phyloP scores from a whole-genome alignment of 148 eudicot genomes.

The Pouteria glomerata region DNA sequence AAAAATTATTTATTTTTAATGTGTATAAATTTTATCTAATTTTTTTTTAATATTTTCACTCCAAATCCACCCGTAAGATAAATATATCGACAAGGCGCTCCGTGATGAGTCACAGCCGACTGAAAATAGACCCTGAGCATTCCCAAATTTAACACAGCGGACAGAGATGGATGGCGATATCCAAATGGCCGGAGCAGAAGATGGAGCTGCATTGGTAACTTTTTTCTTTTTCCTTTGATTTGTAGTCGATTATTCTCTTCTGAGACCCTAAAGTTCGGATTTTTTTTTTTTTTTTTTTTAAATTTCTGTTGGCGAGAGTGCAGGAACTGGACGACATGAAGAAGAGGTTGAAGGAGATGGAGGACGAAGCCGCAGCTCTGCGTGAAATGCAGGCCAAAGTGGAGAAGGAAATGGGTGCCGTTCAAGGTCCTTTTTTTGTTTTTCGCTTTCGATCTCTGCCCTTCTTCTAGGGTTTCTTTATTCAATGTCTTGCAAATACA shows the following conservation, averaged over 20 bases:
- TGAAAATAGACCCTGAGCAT: too few species aligned
- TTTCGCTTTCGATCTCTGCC: too few species aligned
- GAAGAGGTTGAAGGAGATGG: constrained; percentile 64
- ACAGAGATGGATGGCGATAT: constrained; percentile 16
- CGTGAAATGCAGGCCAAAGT: constrained; percentile 72
- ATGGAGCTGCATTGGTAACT: constrained; percentile 26
- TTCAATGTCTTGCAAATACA: too few species aligned
- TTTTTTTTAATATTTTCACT: too few species aligned
- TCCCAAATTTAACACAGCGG: too few species aligned
- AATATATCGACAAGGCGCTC: too few species aligned
- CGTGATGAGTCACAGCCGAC: too few species aligned
- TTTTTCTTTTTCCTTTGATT: constrained; percentile 5
- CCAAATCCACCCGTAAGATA: too few species aligned
- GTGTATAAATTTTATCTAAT: too few species aligned
- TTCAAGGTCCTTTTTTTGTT: constrained; percentile 39
- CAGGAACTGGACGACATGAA: constrained; percentile 60
- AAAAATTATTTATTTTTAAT: too few species aligned
- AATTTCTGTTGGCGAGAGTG: background rate
- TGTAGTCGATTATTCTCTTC: background rate
- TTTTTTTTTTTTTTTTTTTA: background rate
- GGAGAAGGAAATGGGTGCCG: constrained; percentile 59
- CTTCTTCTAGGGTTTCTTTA: background rate
- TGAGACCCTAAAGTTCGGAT: background rate
- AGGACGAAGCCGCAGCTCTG: constrained; percentile 61
- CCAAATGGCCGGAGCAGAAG: constrained; percentile 27